Percentiles rank a stretch among this genome's conserved stretches.
Evolutionary conservation across 2,329 filamentous ascomycete species (phyloP).

Genomic region (Colletotrichum camelliae): DNA sequence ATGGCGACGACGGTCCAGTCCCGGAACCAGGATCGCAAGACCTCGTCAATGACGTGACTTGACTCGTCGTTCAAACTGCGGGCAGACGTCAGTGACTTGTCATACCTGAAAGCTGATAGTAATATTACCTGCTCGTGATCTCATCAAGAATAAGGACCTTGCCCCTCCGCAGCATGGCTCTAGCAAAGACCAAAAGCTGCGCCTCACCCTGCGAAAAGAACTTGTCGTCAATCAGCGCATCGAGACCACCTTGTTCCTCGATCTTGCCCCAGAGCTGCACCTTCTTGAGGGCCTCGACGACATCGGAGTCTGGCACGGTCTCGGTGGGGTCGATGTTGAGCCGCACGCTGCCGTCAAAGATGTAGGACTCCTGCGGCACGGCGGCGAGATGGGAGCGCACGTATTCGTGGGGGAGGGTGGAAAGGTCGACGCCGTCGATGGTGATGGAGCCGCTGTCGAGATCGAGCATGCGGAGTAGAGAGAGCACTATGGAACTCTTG

Average conservation of each 20-base stretch:
- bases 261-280: conserved; percentile 51
- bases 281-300: conserved; percentile 47
- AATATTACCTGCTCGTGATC: conserved; percentile 45
- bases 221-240: conserved; percentile 31
- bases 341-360: conserved; percentile 51
- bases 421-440: conserved; percentile 48
- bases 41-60: conserved; percentile 15
- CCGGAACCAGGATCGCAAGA: conserved; percentile 22
- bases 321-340: conserved; percentile 51
- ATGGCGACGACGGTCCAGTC: conserved; percentile 51
- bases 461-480: conserved; percentile 52
- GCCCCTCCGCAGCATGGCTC: conserved; percentile 45
- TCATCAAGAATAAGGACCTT: conserved; percentile 48
- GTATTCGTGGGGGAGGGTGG: conserved; percentile 27
- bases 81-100: not conserved
- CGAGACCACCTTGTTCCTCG: conserved; percentile 40
- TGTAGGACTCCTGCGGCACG: conserved; percentile 57
- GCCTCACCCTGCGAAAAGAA: conserved; percentile 50
- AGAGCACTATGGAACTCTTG: conserved; percentile 44
- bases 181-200: conserved; percentile 53
- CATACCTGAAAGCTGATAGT: too few relatives aligned
- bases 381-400: conserved; percentile 40
- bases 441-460: conserved; percentile 45
- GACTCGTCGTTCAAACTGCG: conserved; percentile 24
- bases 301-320: conserved; percentile 40